A percentile compares a stretch with the other conserved stretches of the same genome.
phyloP scores from a whole-genome alignment of 176 grass and related monocot genomes.

The Sorghum bicolor region Sorghum_bicolor_NCBIv3 NC_012879.2:6457001-6457500 shows the following conservation, averaged over 20 bases:
- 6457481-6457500: constrained; percentile 68
- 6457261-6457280: not conserved
- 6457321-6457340: not conserved
- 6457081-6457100: constrained; percentile 44
- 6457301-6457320: not conserved
- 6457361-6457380: not conserved
- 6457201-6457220: not conserved
- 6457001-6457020: not conserved
- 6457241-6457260: not conserved
- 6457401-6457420: not conserved
- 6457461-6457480: constrained; percentile 49
- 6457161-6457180: constrained; percentile 33
- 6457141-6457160: constrained; percentile 37
- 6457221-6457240: not conserved
- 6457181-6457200: not conserved
- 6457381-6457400: not conserved
- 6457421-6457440: not conserved
- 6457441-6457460: constrained; percentile 6
- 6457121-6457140: constrained; percentile 38
- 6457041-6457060: constrained; percentile 46
- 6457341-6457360: not conserved
- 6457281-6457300: not conserved
- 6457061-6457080: constrained; percentile 33
- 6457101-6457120: constrained; percentile 31
- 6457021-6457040: constrained; percentile 38